Evolutionary conservation across 345 rosid genomes (phyloP), one percentile per base, ranked within the genome.

Genomic region (Pugionium dolabratum): DNA sequence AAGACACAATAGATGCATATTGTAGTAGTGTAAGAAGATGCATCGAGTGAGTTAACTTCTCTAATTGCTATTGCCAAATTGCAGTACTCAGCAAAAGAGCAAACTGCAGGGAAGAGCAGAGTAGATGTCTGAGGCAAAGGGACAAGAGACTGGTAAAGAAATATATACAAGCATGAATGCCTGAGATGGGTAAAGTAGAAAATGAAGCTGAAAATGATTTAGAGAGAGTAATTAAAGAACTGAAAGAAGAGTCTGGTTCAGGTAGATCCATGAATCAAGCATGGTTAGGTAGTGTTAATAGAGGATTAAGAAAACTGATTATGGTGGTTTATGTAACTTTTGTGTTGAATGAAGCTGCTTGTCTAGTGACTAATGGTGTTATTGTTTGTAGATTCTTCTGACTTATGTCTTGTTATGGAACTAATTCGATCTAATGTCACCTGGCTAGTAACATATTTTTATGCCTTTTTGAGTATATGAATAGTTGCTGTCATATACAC

Each of bases 1-100:
- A 78, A 64, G 95, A 92, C 28, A 74, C 82, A 59, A 71, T 87
- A 54, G 62, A 67, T 7, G 79, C 82, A 10, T 89, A 72, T 41
- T 74, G 51, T 60, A 74, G 59, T 47, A 18, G 0, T 35, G 7
- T 33, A 67, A 31, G 72, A 82, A 75, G 76, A 81, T 25, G 74
- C 89, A 86, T 70, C 42, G 4, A 79, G 95, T 85, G 71, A 73
- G 85, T 67, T 66, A 55, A 40, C 43, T 61, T 66, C 9, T 43
- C 59, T 40, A 52, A 36, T 8, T 65, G 43, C 26, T 59, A 25
- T 37, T 66, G 40, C 5, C 1, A 52, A 18, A 18, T 18, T 18
- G 18, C 18, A 18, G 18, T 18, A 4, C 2, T 37, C 8, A 37
- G 41, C 8, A 1, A 37, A 37, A 37, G 41, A 37, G 41, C 6